Evolutionary conservation across 2,329 filamentous ascomycete genomes (phyloP).

Genomic region (Parastagonospora nodorum): DNA sequence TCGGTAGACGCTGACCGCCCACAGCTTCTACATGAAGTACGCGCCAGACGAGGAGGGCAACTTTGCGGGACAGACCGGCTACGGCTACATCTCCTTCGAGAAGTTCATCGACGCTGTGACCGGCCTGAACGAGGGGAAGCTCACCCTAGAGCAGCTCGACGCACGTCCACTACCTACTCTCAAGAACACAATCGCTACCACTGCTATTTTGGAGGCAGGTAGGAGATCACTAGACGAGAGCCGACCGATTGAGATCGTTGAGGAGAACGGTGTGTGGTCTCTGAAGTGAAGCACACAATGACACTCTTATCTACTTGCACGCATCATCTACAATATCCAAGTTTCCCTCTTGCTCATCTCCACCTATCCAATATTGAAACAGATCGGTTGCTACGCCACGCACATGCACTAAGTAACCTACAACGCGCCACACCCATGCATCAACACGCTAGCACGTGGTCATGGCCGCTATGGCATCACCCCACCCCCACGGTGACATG

Average conservation of each 20-base stretch:
- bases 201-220: constrained; percentile 88
- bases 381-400: no score
- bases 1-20: constrained; percentile 9
- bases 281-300: constrained; percentile 53
- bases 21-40: constrained; percentile 87
- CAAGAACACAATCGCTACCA: constrained; percentile 87
- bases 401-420: no score
- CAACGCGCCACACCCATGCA: no score
- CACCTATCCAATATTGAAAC: no score
- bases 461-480: no score
- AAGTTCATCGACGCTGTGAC: constrained; percentile 92
- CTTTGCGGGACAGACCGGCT: constrained; percentile 87
- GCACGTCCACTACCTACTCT: constrained; percentile 81
- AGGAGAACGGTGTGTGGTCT: constrained; percentile 70
- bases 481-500: no score
- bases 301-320: no score
- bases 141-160: constrained; percentile 77
- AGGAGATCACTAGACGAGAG: constrained; percentile 82
- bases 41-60: constrained; percentile 94
- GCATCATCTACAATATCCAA: no score
- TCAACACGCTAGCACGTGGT: no score
- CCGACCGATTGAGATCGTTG: constrained; percentile 74
- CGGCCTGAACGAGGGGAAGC: constrained; percentile 73
- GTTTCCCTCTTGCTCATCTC: no score
- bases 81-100: constrained; percentile 93